These are phyloP conservation scores for Mimosa bimucronata DNA, from an alignment of 306 rosid genomes.

Conservation along the genomic window DNA sequence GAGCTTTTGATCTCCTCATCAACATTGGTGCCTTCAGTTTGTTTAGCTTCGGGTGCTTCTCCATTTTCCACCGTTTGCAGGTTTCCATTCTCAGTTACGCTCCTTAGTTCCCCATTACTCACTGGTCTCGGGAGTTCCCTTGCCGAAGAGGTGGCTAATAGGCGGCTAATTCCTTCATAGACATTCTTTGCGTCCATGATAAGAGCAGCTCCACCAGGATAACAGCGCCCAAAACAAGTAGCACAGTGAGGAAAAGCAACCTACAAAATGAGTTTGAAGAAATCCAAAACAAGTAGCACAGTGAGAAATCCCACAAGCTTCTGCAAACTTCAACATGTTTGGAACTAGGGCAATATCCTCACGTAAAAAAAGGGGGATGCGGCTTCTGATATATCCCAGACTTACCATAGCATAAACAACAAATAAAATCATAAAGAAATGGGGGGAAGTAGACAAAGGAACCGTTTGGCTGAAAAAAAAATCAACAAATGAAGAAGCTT, in stretches of 20 bases:
- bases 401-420: too few species aligned
- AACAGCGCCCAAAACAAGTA: conserved; percentile 94
- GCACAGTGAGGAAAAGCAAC: conserved; percentile 90
- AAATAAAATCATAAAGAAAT: too few species aligned
- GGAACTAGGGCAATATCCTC: too few species aligned
- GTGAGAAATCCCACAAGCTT: too few species aligned
- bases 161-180: conserved; percentile 73
- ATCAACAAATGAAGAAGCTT: too few species aligned
- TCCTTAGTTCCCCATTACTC: conserved; percentile 51
- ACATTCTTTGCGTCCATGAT: conserved; percentile 75
- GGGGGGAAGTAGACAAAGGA: too few species aligned
- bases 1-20: conserved; percentile 50
- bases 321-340: too few species aligned
- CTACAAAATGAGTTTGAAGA: conserved; percentile 52
- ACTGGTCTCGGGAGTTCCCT: conserved; percentile 71
- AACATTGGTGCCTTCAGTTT: conserved; percentile 40
- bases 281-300: too few species aligned
- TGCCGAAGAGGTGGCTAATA: conserved; percentile 66
- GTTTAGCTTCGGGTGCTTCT: conserved; percentile 47
- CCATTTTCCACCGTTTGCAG: conserved; percentile 66
- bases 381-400: too few species aligned
- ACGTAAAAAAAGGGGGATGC: too few species aligned
- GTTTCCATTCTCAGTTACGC: conserved; percentile 60
- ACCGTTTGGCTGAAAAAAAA: too few species aligned
- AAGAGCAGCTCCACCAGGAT: conserved; percentile 74